Evolutionary conservation across 2,329 filamentous ascomycete species (phyloP).

Genomic region (Monosporascus ibericus): DNA sequence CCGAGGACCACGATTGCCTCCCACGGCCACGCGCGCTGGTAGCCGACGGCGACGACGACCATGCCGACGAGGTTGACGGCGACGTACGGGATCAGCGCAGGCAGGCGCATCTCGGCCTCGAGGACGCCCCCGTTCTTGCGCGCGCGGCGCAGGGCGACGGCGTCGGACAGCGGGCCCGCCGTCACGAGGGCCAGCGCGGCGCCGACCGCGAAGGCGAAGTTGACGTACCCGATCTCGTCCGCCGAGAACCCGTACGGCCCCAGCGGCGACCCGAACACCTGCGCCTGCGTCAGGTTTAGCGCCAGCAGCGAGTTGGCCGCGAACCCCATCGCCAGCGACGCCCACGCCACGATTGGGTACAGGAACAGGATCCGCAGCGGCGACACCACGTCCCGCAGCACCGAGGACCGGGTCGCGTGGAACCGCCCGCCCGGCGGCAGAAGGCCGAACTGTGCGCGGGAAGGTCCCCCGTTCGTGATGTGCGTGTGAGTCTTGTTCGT

Average conservation of each 20-base stretch:
- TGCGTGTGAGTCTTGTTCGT: slow-evolving; percentile 1
- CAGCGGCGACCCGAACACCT: slow-evolving; percentile 33
- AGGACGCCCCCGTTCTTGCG: slow-evolving; percentile 34
- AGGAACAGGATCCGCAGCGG: slow-evolving; percentile 20
- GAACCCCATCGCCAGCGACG: slow-evolving; percentile 21
- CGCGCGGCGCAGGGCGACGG: slow-evolving; percentile 31
- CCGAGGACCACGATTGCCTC: slow-evolving; percentile 38
- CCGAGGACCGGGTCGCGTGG: slow-evolving; percentile 10
- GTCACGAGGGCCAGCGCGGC: slow-evolving; percentile 32
- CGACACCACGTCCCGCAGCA: slow-evolving; percentile 20
- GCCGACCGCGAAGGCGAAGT: slow-evolving; percentile 38
- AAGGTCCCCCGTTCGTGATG: slow-evolving; percentile 13
- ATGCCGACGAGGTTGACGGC: slow-evolving; percentile 35
- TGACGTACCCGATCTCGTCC: slow-evolving; percentile 39
- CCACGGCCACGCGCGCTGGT: slow-evolving; percentile 40
- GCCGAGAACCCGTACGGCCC: slow-evolving; percentile 37
- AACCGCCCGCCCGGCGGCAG: slow-evolving; percentile 15
- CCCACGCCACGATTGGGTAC: slow-evolving; percentile 26
- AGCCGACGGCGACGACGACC: slow-evolving; percentile 39
- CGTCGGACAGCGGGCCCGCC: slow-evolving; percentile 37
- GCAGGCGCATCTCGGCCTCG: slow-evolving; percentile 40
- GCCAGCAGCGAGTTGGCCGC: slow-evolving; percentile 33
- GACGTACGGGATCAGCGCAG: slow-evolving; percentile 35
- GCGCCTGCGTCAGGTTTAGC: slow-evolving; percentile 45
- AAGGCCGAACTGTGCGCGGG: slow-evolving; percentile 18